A percentile compares a stretch with the other conserved stretches of the same genome.
Conservation (phyloP, 2,329 filamentous ascomycete genomes). For the Colletotrichum lupini region DNA sequence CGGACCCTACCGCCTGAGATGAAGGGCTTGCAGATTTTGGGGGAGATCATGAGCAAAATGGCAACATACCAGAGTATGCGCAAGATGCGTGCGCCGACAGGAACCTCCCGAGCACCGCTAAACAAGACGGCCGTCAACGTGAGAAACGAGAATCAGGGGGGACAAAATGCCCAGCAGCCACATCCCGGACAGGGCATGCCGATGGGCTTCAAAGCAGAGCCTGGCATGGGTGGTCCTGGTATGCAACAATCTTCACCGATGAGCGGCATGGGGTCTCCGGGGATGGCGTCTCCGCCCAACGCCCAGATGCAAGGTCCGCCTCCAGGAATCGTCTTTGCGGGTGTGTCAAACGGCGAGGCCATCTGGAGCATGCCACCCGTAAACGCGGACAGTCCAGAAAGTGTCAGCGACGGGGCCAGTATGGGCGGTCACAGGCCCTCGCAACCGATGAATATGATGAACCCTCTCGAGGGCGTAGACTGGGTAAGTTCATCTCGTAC, state of each 20-base stretch:
- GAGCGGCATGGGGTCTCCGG: conserved; percentile 16
- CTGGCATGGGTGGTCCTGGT: conserved; percentile 10
- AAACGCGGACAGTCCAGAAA: conserved; percentile 53
- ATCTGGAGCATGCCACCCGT: conserved; percentile 56
- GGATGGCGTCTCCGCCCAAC: conserved; percentile 26
- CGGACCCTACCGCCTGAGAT: conserved; percentile 59
- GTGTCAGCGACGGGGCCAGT: conserved; percentile 55
- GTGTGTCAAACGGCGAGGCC: conserved; percentile 59
- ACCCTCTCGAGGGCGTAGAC: conserved; percentile 65
- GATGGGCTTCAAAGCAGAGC: conserved; percentile 36
- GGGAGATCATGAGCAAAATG: conserved; percentile 71
- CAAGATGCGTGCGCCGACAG: conserved; percentile 64
- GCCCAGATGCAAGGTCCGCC: conserved; percentile 31
- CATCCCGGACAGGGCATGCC: conserved; percentile 18
- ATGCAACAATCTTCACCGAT: conserved; percentile 18
- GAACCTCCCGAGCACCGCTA: conserved; percentile 52
- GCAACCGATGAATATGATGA: conserved; percentile 28
- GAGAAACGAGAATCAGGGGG: conserved; percentile 38
- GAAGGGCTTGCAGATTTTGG: conserved; percentile 71
- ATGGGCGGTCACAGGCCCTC: conserved; percentile 36
- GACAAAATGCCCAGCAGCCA: conserved; percentile 28
- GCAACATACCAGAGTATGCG: conserved; percentile 69
- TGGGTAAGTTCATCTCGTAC: conserved; percentile 63
- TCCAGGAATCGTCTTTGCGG: conserved; percentile 54
- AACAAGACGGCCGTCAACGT: conserved; percentile 46